phyloP scores from a whole-genome alignment of 2,329 filamentous ascomycete species.

The Xylariaceae sp. region DNA sequence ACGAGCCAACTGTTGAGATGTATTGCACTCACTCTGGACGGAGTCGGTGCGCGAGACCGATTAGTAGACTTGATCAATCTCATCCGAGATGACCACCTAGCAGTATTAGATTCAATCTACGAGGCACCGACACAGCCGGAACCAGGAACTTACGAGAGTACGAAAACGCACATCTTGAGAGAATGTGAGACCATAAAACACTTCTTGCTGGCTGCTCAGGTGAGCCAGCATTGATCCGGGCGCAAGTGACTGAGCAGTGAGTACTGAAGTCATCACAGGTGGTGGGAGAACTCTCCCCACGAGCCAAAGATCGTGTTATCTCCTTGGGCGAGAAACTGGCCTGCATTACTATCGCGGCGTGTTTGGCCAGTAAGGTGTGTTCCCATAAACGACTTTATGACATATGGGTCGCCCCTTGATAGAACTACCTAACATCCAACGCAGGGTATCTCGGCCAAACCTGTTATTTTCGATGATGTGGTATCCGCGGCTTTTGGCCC shows the following conservation, averaged over 20 bases:
- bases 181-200: conserved; percentile 47
- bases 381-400: background rate
- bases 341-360: conserved; percentile 31
- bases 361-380: conserved; percentile 30
- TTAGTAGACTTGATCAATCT: conserved; percentile 47
- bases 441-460: conserved; percentile 27
- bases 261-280: conserved; percentile 27
- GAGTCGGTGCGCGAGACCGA: conserved; percentile 26
- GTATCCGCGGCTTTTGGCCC: conserved; percentile 27
- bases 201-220: conserved; percentile 52
- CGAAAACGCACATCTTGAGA: conserved; percentile 40
- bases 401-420: background rate
- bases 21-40: conserved; percentile 25
- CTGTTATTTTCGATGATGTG: conserved; percentile 29
- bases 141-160: conserved; percentile 37
- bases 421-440: conserved; percentile 19
- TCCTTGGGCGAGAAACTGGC: conserved; percentile 39
- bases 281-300: conserved; percentile 47
- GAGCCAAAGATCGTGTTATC: conserved; percentile 49
- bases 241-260: no score
- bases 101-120: conserved; percentile 32
- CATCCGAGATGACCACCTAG: conserved; percentile 48
- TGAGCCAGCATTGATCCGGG: conserved; percentile 14
- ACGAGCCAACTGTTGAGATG: conserved; percentile 43
- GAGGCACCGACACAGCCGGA: conserved; percentile 9